Conservation (phyloP, 2,329 filamentous ascomycete species). For the Beauveria sp. region DNA sequence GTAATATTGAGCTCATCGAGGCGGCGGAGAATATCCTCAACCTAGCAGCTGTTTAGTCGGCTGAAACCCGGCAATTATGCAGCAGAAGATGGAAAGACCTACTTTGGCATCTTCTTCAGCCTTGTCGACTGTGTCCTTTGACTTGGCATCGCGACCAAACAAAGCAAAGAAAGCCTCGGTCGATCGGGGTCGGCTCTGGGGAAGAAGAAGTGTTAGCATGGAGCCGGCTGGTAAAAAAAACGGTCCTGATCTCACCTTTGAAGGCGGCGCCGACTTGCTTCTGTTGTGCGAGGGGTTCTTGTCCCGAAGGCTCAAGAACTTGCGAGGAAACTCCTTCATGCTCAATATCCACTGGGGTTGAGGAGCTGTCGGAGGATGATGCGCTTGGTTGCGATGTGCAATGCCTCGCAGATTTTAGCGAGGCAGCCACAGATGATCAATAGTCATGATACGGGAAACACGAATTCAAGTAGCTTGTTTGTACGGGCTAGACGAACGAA, state of each 20-base stretch:
- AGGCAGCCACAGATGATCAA: conserved; percentile 22
- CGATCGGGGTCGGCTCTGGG: conserved; percentile 43
- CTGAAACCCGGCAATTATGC: too few relatives aligned
- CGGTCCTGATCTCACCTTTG: conserved; percentile 19
- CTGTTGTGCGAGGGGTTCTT: conserved; percentile 48
- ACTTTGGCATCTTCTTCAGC: conserved; percentile 36
- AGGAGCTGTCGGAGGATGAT: background rate
- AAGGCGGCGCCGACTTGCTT: conserved; percentile 47
- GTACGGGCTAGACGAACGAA: background rate
- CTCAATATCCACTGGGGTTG: conserved; percentile 17
- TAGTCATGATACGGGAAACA: conserved; percentile 21
- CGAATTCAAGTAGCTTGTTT: background rate
- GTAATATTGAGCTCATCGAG: conserved; percentile 38
- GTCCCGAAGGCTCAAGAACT: conserved; percentile 64
- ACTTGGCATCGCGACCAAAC: conserved; percentile 54
- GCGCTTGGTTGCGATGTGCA: background rate
- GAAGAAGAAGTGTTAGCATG: conserved; percentile 11
- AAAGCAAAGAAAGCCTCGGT: conserved; percentile 54
- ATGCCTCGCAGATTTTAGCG: conserved; percentile 24
- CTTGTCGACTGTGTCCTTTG: conserved; percentile 40
- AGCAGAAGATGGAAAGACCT: background rate
- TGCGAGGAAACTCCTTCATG: conserved; percentile 52
- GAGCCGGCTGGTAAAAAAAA: background rate
- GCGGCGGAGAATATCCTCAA: conserved; percentile 32
- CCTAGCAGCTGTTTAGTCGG: conserved; percentile 21